Percentiles rank a stretch among this genome's conserved stretches.
Conservation (phyloP, 164 flowering plant species). For the Vitis rupestris region DNA sequence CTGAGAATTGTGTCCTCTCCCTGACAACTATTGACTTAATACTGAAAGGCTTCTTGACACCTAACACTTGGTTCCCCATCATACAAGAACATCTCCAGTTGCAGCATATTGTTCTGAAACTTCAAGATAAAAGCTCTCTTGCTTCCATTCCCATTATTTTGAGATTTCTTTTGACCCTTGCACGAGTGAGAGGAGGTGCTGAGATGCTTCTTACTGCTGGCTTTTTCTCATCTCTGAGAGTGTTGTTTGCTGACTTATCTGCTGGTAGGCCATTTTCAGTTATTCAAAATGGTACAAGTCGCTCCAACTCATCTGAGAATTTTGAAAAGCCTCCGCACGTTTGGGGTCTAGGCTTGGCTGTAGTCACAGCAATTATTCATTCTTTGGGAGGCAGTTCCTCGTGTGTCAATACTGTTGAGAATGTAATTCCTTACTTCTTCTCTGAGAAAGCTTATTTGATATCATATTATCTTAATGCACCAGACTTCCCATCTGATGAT, state of each 20-base stretch:
- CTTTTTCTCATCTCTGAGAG: constrained; percentile 57
- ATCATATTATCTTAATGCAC: constrained; percentile 60
- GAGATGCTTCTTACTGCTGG: constrained; percentile 68
- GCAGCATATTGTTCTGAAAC: constrained; percentile 51
- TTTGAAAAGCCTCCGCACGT: constrained; percentile 49
- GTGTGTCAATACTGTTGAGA: constrained; percentile 46
- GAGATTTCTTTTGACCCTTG: constrained; percentile 79
- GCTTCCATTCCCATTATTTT: constrained; percentile 47
- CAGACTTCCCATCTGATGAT: constrained; percentile 62
- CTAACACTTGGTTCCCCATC: constrained; percentile 79
- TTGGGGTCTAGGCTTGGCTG: constrained; percentile 85
- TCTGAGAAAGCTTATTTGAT: constrained; percentile 65
- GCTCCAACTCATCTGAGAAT: constrained; percentile 22
- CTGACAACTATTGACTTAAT: constrained; percentile 57
- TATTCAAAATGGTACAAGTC: constrained; percentile 21
- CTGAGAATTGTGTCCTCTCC: constrained; percentile 59
- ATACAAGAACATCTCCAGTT: constrained; percentile 62
- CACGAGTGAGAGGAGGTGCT: constrained; percentile 70
- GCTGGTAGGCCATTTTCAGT: constrained; percentile 30
- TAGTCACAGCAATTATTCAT: constrained; percentile 66
- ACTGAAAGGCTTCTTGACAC: constrained; percentile 49
- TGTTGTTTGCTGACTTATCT: constrained; percentile 41
- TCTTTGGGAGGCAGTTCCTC: constrained; percentile 65
- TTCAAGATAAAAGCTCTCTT: constrained; percentile 48
- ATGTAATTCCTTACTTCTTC: constrained; percentile 56